Evolutionary conservation across 2,329 filamentous ascomycete species (phyloP), one percentile per base, ranked within the genome.

Genomic region (Didymosphaeria variabile): DNA sequence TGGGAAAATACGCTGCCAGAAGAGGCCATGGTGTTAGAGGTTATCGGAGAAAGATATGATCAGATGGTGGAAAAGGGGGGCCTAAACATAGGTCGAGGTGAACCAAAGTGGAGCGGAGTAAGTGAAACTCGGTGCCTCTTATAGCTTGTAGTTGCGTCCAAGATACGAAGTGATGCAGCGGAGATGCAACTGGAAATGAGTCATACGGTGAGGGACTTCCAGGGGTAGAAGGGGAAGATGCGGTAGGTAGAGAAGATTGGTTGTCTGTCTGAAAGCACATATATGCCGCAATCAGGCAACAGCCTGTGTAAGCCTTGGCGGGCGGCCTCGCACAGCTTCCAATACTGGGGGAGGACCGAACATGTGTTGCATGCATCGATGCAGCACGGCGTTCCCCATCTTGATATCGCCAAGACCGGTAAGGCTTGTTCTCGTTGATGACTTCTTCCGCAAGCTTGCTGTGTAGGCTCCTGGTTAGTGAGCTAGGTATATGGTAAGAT

Each of bases 1-100:
- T 71, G 64, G 5, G 74, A 77, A 55, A 76, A 77, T 0, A 78
- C 70, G 50, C 74, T 77, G 15, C 73, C 74, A 10, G 68, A 66
- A 34, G 67, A 67, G 5, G 63, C 55, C 70, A 74, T 75, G 9
- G 26, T 59, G 23, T 5, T 55, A 23, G 13, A 13, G n/a, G 5
- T 36, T 17, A 13, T 15, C 10, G 9, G 31, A 34, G 36, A 1
- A 44, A 12, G 15, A 19, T 32, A 34, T 32, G 3, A 10, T 40
- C 15, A 15, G 38, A 19, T 50, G 26, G 8, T 10, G 9, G 13
- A 32, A 19, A 23, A 36, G 3, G 15, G 19, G 42, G 2, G 9
- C 8, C 19, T 21, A 12, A 21, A 44, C 6, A 45, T 45, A 3
- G 42, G 8, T 23, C 19, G 38, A 23, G 42, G 42, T 23, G 8